Conservation (phyloP, 2,329 filamentous ascomycete species). For the Gnomoniopsis sp. region DNA sequence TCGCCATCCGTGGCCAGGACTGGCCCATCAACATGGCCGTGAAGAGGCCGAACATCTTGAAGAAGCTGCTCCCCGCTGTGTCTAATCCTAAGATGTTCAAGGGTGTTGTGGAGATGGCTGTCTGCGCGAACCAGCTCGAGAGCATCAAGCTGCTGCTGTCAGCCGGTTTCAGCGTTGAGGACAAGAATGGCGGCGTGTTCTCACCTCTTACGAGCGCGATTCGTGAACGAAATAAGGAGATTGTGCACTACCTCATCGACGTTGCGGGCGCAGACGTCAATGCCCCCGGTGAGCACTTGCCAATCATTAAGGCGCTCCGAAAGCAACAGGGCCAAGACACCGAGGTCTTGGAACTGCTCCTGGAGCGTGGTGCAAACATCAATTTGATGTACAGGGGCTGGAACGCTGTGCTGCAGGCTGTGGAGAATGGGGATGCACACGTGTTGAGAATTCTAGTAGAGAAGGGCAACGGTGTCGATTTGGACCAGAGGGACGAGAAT, state of each 20-base stretch:
- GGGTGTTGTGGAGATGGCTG: conserved; percentile 65
- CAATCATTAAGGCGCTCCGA: conserved; percentile 66
- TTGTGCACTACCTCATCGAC: conserved; percentile 59
- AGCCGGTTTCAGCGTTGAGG: conserved; percentile 65
- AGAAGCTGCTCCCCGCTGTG: conserved; percentile 54
- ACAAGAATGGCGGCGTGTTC: conserved; percentile 71
- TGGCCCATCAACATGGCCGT: conserved; percentile 72
- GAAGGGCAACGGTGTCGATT: conserved; percentile 21
- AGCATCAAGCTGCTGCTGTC: conserved; percentile 62
- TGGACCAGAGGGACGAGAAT: conserved; percentile 24
- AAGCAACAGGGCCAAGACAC: conserved; percentile 53
- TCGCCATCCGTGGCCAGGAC: conserved; percentile 61
- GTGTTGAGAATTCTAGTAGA: conserved; percentile 51
- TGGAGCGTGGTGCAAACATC: conserved; percentile 62
- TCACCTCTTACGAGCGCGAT: conserved; percentile 66
- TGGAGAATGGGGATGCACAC: conserved; percentile 58
- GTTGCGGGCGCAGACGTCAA: conserved; percentile 63
- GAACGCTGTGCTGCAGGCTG: conserved; percentile 62
- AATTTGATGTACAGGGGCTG: conserved; percentile 66
- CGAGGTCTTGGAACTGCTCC: conserved; percentile 59
- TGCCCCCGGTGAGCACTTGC: conserved; percentile 66
- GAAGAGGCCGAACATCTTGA: conserved; percentile 55
- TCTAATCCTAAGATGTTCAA: conserved; percentile 59
- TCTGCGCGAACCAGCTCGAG: conserved; percentile 63
- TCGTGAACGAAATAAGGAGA: conserved; percentile 58